Evolutionary conservation across 805 yeast species (phyloP), one percentile per base, ranked within the genome.

Genomic region (Cyberlindnera sargentensis): DNA sequence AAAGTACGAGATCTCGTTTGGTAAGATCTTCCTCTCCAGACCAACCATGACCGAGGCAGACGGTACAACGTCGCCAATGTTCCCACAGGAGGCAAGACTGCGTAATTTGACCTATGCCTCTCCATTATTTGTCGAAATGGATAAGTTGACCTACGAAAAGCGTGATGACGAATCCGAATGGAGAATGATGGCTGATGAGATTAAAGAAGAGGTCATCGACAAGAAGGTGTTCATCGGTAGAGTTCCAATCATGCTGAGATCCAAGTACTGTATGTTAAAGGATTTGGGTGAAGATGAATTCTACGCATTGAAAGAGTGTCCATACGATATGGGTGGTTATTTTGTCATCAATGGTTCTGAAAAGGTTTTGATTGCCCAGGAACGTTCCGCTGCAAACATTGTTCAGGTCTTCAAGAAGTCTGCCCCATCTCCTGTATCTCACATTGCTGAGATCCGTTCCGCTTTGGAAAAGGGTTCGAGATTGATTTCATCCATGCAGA

Each of bases 291-390:
- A 93, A 56, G 88, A 86, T 54, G 99, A 93, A 66, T 78, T 90
- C 58, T 93, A 90, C 67, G 95, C 89, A 57, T 77, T 93, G 61
- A 90, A 93, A 66, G 99, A 93, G 68, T 93, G 99, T 70, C 99
- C 99, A 30, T 93, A 87, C 67, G 99, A 93, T 74, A 95, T 93
- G 95, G 99, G 99, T 66, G 99, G 99, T 49, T 93, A 93, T 67
- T 93, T 93, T 63, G 90, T 93, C 55, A 93, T 93, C 61, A 93
- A 93, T 70, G 99, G 99, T 57, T 88, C 97, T 23, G 99, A 93
- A 65, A 93, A 93, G 65, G 99, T 93, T 44, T 73, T 93, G 59
- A 93, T 93, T 71, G 99, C 99, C 30, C 99, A 93, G 69, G 99
- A 93, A 68, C 80, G 99, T 65, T 82, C 93, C 47, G 98, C 99